A percentile compares a stretch with the other conserved stretches of the same genome.
Evolutionary conservation across 2,329 filamentous ascomycete genomes (phyloP).

Genomic region (Neofusicoccum ribis): DNA sequence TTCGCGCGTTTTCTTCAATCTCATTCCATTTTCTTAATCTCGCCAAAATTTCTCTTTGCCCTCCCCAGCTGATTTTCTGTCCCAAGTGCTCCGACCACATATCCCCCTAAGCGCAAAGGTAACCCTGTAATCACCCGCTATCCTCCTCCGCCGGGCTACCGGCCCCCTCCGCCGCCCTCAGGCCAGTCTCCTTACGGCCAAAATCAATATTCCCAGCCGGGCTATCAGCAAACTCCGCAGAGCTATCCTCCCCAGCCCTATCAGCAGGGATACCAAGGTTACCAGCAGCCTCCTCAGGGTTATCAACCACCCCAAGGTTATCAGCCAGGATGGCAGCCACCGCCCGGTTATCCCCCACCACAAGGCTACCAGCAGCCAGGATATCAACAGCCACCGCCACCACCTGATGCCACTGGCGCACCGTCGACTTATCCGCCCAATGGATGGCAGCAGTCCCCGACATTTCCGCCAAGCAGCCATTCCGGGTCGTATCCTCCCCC

Average conservation of each 20-base stretch:
- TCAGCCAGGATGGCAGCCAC: slow-evolving; percentile 18
- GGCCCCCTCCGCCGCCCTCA: slow-evolving; percentile 27
- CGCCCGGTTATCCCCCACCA: slow-evolving; percentile 20
- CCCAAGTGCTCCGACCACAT: slow-evolving; percentile 24
- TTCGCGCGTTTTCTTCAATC: not conserved
- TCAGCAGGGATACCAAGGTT: slow-evolving; percentile 26
- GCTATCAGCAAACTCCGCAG: slow-evolving; percentile 26
- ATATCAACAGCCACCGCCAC: slow-evolving; percentile 24
- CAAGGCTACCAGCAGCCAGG: slow-evolving; percentile 29
- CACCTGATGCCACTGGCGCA: slow-evolving; percentile 1
- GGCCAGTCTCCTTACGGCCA: slow-evolving; percentile 17
- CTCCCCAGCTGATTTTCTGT: slow-evolving; percentile 11
- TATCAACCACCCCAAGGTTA: slow-evolving; percentile 27
- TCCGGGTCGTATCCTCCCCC: not conserved
- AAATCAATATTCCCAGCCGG: slow-evolving; percentile 26
- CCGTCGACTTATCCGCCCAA: slow-evolving; percentile 4
- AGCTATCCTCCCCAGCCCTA: slow-evolving; percentile 27
- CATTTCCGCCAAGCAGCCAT: slow-evolving; percentile 1
- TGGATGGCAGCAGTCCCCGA: slow-evolving; percentile 16
- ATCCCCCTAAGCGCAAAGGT: slow-evolving; percentile 46
- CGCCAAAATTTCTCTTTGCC: slow-evolving; percentile 6
- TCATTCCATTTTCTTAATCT: not conserved
- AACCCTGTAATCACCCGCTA: slow-evolving; percentile 53
- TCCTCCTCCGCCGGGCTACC: slow-evolving; percentile 51
- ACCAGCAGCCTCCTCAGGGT: slow-evolving; percentile 25